Base-by-base conservation (phyloP, 441 rosid genomes). In the Capsella rubella region DNA sequence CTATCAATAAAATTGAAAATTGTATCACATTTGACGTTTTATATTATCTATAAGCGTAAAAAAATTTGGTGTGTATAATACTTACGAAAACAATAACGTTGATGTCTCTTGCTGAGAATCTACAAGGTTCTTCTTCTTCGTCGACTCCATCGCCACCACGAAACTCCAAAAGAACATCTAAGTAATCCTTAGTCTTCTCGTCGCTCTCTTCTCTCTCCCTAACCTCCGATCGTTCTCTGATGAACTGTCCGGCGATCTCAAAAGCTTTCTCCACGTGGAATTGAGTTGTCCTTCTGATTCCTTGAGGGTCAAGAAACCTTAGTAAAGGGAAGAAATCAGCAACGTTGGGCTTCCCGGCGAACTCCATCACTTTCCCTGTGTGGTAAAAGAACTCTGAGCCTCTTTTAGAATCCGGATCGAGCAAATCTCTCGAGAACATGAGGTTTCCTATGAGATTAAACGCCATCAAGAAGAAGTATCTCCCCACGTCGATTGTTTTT, bases 371-470 rank as follows among this genome's bases (percentile, higher is more conserved):
- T 69, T 79, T 86, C 13, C 92, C 87, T 9, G 91, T 78, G 75
- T 93, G 95, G 69, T 75, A 59, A 21, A 87, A 89, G 55, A 89
- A 90, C 8, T 73, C 75, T 1, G 87, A 85, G 0, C 95, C 97
- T 64, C 75, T 84, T 58, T 83, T 82, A 2, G 97, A 90, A 55
- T 83, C 78, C 0, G 85, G 85, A 53, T 86, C 93, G 45, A 93
- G 66, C 21, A 93, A 85, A 76, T 93, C 93, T 62, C 81, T 89
- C 0, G 96, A 90, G 63, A 90, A 86, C 69, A 90, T 82, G 0
- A 89, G 77, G 66, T 93, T 92, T 11, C 93, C 95, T 3, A 90
- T 87, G 1, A 89, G 81, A 75, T 93, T 90, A 69, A 93, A 93
- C 1, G 90, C 78, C 97, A 87, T 90, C 64, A 89, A 75, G 84